A percentile compares a stretch with the other conserved stretches of the same genome.
Conservation (phyloP, 108 stramenopile genomes). For the Pelagomonas calceolata region DNA sequence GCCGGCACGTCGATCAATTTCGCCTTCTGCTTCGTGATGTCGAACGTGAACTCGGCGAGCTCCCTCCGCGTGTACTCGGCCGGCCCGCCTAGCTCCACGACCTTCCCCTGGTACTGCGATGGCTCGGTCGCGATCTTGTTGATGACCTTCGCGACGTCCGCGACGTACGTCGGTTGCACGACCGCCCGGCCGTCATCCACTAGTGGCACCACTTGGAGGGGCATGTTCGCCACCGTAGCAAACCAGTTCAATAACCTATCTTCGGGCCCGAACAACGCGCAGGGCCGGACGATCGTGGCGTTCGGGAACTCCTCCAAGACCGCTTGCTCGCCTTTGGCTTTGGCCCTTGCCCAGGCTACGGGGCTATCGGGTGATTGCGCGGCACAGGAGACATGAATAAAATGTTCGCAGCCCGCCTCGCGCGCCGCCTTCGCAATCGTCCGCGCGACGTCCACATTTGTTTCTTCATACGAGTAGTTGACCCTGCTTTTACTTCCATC, state of each 20-base stretch:
- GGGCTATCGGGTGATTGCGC: conserved; percentile 55
- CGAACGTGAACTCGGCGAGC: conserved; percentile 75
- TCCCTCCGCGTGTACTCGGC: conserved; percentile 82
- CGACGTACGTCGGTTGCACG: conserved; percentile 84
- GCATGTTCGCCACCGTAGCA: conserved; percentile 55
- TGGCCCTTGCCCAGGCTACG: conserved; percentile 79
- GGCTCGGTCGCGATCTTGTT: conserved; percentile 56
- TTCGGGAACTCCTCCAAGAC: conserved; percentile 74
- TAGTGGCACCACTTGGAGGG: conserved; percentile 49
- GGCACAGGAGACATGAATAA: conserved; percentile 80
- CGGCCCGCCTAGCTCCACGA: conserved; percentile 81
- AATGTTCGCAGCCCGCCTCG: conserved; percentile 74
- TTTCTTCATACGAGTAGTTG: conserved; percentile 71
- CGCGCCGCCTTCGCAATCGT: conserved; percentile 72
- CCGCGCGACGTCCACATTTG: conserved; percentile 72
- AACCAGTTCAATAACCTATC: conserved; percentile 82
- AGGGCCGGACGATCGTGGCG: conserved; percentile 83
- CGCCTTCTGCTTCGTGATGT: conserved; percentile 61
- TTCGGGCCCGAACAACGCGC: conserved; percentile 82
- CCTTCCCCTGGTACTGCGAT: conserved; percentile 62
- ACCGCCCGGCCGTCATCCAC: conserved; percentile 67
- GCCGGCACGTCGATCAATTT: conserved; percentile 49
- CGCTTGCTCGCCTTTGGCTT: conserved; percentile 77
- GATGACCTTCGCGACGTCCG: conserved; percentile 80
- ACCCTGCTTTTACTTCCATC: neutral